Base-by-base conservation (phyloP, 805 yeast genomes). In the Tetrapisispora pingtungensis region DNA sequence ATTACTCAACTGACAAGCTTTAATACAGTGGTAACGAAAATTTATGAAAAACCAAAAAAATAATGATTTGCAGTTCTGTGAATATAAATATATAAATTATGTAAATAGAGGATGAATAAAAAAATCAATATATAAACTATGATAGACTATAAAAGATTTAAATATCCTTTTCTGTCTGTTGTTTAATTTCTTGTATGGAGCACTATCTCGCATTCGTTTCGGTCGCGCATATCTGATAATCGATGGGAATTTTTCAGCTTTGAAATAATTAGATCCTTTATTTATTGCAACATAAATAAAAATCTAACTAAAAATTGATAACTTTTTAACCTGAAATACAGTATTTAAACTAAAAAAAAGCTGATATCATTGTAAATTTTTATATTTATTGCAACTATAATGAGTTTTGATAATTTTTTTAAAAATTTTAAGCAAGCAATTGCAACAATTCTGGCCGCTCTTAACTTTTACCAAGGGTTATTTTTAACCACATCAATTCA, bases 31-130 rank as follows among this genome's bases (percentile, higher is more conserved):
- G 48, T 58, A 22, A 46, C 61, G 13, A 49, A 49, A 37, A 45
- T 56, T 15, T 56, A 47, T 40, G 59, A 57, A 37, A 52, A 50
- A 38, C 57, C 57, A 8, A 49, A 53, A 41, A 51, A 46, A 38
- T 18, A 33, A 18, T 31, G 22, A 19, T 36, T 8, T 7, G 19
- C 5, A n/a, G 10, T 4, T 32, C 4, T 5, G n/a, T 32, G 3
- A 7, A 32, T n/a, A 10, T 15, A 12, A 31, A 13, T 32, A n/a
- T 4, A n/a, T 32, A 32, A 8, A 32, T 32, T 8, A n/a, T 32
- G 34, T 32, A 32, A 32, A 32, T 32, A 32, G 19, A 13, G 10
- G 13, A 30, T 5, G 14, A 30, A 30, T 30, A 30, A 13, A 7
- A 13, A 14, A 6, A 14, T n/a, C n/a, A n/a, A n/a, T n/a, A n/a